These are phyloP conservation scores for Dryadomyces quercus-mongolicae DNA, from an alignment of 2,329 filamentous ascomycete genomes.

Conservation along the genomic window DNA sequence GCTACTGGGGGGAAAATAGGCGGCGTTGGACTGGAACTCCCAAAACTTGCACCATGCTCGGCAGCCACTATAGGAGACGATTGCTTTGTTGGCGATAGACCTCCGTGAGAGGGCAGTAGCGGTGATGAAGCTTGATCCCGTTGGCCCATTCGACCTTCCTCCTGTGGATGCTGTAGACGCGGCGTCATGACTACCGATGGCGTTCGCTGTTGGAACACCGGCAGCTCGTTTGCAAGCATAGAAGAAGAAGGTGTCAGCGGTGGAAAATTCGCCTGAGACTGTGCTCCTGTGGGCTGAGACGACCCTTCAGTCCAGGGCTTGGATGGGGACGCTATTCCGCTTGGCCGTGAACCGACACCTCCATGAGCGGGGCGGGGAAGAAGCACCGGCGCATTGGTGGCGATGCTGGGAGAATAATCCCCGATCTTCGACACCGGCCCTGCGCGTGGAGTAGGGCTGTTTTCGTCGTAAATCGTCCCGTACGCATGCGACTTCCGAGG, in stretches of 20 bases:
- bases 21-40: constrained; percentile 19
- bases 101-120: constrained; percentile 30
- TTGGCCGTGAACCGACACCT: background rate
- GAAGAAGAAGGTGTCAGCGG: background rate
- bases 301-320: background rate
- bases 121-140: constrained; percentile 23
- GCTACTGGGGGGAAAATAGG: constrained; percentile 45
- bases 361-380: background rate
- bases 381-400: constrained; percentile 10
- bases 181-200: constrained; percentile 14
- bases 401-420: background rate
- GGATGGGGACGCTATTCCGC: background rate
- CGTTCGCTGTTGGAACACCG: constrained; percentile 12
- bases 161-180: constrained; percentile 16
- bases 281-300: background rate
- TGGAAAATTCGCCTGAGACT: background rate
- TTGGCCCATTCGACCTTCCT: constrained; percentile 12
- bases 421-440: background rate
- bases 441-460: constrained; percentile 14
- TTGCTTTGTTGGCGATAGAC: constrained; percentile 39
- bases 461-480: constrained; percentile 23
- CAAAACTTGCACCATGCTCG: constrained; percentile 15
- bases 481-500: constrained; percentile 27
- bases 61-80: constrained; percentile 28
- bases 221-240: background rate